Evolutionary conservation across 1,139 yeast genomes (phyloP), one percentile per base, ranked within the genome.

Genomic region (Scheffersomyces insectosa): DNA sequence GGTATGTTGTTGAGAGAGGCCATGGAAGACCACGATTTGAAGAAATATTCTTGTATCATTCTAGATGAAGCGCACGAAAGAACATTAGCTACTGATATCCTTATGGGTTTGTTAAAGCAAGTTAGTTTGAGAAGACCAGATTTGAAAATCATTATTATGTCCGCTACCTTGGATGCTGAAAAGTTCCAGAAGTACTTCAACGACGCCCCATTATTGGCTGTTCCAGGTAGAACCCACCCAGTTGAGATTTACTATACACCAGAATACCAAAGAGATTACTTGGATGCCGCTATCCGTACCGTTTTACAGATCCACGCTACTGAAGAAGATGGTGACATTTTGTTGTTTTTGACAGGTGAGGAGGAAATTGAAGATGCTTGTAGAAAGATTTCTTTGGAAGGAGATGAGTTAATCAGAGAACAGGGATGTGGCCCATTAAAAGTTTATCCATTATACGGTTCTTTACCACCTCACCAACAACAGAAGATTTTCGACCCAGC

Each of bases 61-160:
- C 74, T 93, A 49, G 99, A 93, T 77, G 99, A 93, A 72, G 99
- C 99, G 42, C 99, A 93, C 73, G 99, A 93, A 69, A 84, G 99
- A 63, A 93, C 99, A 0, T 75, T 93, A 56, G 91, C 98, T 25
- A 93, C 99, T 0, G 99, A 93, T 79, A 93, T 93, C 46, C 74
- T 93, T 55, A 91, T 93, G 98, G 99, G 99, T 42, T 72, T 93
- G 52, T 70, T 93, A 57, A 93, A 93, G 65, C 88, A 89, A 60
- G 85, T 93, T 39, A 79, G 88, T 32, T 57, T 68, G 33, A 80
- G 95, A 63, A 80, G 99, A 63, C 85, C 90, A 15, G 98, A 91
- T 59, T 75, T 93, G 57, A 93, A 93, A 65, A 80, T 93, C 56
- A 90, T 93, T 52, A 83, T 93, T 64, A 93, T 91, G 98, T 90